phyloP scores from a whole-genome alignment of 164 flowering plant species.

The Piper betle region DNA sequence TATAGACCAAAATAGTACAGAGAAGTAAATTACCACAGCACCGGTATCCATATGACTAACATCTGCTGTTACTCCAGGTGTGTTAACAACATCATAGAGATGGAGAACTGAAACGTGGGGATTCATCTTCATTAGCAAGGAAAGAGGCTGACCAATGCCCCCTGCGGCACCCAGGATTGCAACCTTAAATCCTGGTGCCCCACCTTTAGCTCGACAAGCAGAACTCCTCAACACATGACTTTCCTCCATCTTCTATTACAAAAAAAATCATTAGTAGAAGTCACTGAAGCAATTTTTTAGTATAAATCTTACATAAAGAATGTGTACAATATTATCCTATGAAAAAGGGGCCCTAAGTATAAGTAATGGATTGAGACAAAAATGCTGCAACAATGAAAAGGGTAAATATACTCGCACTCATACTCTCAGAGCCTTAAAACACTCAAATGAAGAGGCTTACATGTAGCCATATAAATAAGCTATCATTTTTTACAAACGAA shows the following conservation, averaged over 20 bases:
- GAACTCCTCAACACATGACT: conserved; percentile 23
- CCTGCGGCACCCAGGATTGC: conserved; percentile 95
- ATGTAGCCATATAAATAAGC: no score
- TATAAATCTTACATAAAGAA: no score
- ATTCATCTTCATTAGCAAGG: conserved; percentile 94
- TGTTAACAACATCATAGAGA: conserved; percentile 84
- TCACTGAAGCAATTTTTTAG: no score
- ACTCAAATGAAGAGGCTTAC: no score
- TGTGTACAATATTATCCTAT: no score
- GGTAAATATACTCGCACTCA: no score
- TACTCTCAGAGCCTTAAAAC: no score
- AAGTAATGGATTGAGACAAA: no score
- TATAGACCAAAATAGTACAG: background rate
- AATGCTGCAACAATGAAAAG: no score
- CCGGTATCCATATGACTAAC: conserved; percentile 98
- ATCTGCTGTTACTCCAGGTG: conserved; percentile 96
- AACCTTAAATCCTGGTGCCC: conserved; percentile 81
- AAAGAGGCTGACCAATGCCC: conserved; percentile 90
- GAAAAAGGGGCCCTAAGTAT: no score
- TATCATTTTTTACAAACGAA: no score
- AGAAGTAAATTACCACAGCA: conserved; percentile 59
- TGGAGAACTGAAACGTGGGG: conserved; percentile 89
- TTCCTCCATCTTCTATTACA: conserved; percentile 40
- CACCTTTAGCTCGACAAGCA: conserved; percentile 89
- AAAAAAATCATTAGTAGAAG: background rate